Percentiles rank a stretch among this genome's conserved stretches.
Evolutionary conservation across 2,329 filamentous ascomycete genomes (phyloP).

Genomic region (Polychaeton citri): DNA sequence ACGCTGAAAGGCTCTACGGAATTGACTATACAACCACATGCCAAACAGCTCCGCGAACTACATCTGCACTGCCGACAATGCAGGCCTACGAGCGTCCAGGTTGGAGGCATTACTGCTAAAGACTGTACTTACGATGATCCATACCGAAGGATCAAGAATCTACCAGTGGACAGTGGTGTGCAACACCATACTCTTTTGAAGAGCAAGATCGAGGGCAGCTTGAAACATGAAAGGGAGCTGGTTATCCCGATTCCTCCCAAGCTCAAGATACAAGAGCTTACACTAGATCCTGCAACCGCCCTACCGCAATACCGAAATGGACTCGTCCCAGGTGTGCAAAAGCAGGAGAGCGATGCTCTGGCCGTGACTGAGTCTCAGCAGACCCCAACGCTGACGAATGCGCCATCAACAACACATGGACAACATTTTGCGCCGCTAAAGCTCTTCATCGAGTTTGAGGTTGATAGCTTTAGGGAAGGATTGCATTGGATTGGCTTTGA

Average conservation of each 20-base stretch:
- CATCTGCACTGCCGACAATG: constrained; percentile 51
- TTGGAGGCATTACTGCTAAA: constrained; percentile 28
- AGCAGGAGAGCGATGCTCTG: constrained; percentile 19
- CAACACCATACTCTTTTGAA: constrained; percentile 68
- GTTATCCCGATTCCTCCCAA: constrained; percentile 45
- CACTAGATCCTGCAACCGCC: constrained; percentile 25
- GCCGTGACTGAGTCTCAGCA: not conserved
- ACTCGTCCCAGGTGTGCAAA: constrained; percentile 22
- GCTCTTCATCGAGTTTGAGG: constrained; percentile 62
- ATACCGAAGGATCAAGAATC: constrained; percentile 46
- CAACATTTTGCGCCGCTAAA: constrained; percentile 43
- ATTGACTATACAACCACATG: constrained; percentile 60
- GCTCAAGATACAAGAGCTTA: constrained; percentile 49
- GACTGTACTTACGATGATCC: constrained; percentile 43
- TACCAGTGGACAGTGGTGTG: constrained; percentile 49
- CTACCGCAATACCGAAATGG: constrained; percentile 25
- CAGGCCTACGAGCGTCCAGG: constrained; percentile 38
- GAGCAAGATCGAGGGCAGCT: constrained; percentile 48
- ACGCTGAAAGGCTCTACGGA: constrained; percentile 66
- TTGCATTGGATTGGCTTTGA: constrained; percentile 84
- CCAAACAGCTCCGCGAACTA: constrained; percentile 41
- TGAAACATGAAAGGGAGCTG: constrained; percentile 45
- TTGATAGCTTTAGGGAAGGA: constrained; percentile 67
- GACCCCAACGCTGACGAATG: constrained; percentile 19
- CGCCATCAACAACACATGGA: constrained; percentile 13